These are phyloP conservation scores for Penicillium sp. DNA, from an alignment of 2,329 filamentous ascomycete genomes.

Conservation along the genomic window DNA sequence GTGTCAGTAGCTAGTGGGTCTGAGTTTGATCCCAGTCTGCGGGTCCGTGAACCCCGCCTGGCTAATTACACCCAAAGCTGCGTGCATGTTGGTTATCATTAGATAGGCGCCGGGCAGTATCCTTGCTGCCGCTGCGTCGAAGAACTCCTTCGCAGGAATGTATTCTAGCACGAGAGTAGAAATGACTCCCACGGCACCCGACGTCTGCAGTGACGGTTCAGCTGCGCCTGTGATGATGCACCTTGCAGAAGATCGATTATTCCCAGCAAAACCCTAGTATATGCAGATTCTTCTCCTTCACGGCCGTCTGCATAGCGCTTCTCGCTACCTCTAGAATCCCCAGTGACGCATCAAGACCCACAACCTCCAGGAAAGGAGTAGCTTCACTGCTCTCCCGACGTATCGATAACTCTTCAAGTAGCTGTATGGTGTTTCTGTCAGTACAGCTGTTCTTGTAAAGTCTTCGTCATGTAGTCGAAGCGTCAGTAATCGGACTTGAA, in stretches of 20 bases:
- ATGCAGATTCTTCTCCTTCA: not conserved
- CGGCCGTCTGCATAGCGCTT: conserved; percentile 29
- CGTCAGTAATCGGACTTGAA: not conserved
- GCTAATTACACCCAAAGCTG: conserved; percentile 58
- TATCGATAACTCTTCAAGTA: conserved; percentile 31
- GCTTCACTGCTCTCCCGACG: not conserved
- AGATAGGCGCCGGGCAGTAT: conserved; percentile 51
- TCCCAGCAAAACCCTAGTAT: conserved; percentile 25
- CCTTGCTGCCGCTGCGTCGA: conserved; percentile 46
- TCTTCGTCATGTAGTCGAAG: conserved; percentile 1
- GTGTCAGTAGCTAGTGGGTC: conserved; percentile 59
- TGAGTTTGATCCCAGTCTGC: conserved; percentile 55
- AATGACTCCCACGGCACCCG: conserved; percentile 48
- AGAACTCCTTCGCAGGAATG: conserved; percentile 58
- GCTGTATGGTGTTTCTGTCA: conserved; percentile 59
- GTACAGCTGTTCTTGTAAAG: conserved; percentile 47
- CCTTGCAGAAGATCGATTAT: conserved; percentile 42
- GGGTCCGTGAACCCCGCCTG: conserved; percentile 62
- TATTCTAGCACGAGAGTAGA: conserved; percentile 66
- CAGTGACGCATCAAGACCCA: conserved; percentile 57
- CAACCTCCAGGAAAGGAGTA: conserved; percentile 32
- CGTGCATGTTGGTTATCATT: conserved; percentile 67
- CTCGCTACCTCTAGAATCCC: conserved; percentile 58
- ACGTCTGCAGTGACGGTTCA: conserved; percentile 16
- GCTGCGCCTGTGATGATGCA: not conserved